Evolutionary conservation across 1,139 yeast genomes (phyloP), one percentile per base, ranked within the genome.

Genomic region (Hansenula sp.): DNA sequence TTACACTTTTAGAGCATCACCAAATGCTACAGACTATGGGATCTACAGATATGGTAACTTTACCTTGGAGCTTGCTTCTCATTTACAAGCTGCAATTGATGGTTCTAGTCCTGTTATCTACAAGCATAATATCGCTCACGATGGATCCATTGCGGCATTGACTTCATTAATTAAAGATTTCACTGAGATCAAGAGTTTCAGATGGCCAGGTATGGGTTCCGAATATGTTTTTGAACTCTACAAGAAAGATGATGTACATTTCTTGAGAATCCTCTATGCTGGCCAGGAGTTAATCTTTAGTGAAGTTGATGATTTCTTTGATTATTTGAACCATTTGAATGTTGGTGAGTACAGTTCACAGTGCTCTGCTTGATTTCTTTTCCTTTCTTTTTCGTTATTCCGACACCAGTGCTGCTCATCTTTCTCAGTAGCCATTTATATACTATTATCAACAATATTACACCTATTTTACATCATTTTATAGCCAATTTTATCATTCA

Each of bases 191-290:
- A 47, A 50, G n/a, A 40, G 45, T 16, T 56, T 67, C 43, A 55
- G 66, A 44, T 67, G 72, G 72, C 72, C 72, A 9, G 72, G 71
- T 3, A 65, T 67, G 69, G 72, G 70, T n/a, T 43, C 70, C 17
- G 67, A 67, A 39, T 50, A 64, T 29, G 60, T 60, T 1, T 59
- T 66, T 41, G 71, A 67, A 47, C 41, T 67, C 7, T 67, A 66
- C 56, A 52, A 56, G 30, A 46, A 49, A 13, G 40, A 40, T 17
- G 50, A 48, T 19, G 47, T 50, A n/a, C 44, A 55, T 44, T 57
- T 50, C 42, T 44, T 66, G 29, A 60, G 71, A 43, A 61, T 62
- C 19, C 47, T 67, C 19, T 67, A 65, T 46, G 51, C 59, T 29
- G 69, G 70, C 6, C 30, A 28, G 24, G 56, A 52, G 36, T 39